Evolutionary conservation across 306 rosid species (phyloP).

Genomic region (Trifolium repens): DNA sequence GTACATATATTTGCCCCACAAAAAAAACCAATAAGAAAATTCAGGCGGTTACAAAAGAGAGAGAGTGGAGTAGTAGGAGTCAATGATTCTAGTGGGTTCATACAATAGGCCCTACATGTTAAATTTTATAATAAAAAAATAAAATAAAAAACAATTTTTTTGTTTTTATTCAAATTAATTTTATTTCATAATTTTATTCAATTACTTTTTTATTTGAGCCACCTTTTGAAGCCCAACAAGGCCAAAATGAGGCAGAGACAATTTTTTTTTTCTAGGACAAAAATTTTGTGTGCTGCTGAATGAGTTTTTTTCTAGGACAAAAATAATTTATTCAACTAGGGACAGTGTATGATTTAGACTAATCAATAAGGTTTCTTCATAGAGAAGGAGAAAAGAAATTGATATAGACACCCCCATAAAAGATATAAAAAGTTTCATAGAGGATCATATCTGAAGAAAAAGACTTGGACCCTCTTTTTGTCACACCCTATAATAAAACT

Average conservation of each 20-base stretch:
- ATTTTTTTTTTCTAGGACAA: constrained; percentile 56
- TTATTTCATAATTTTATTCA: neutral
- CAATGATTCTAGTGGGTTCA: constrained; percentile 85
- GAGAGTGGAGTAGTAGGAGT: constrained; percentile 83
- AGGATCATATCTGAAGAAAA: constrained; percentile 64
- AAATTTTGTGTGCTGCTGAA: constrained; percentile 52
- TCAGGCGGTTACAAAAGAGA: constrained; percentile 79
- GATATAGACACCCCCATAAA: constrained; percentile 57
- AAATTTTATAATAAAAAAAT: neutral
- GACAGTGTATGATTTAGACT: constrained; percentile 50
- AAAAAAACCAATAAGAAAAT: constrained; percentile 63
- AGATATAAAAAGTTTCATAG: constrained; percentile 46
- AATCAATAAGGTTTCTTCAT: constrained; percentile 63
- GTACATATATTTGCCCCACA: constrained; percentile 41
- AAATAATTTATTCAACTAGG: constrained; percentile 44
- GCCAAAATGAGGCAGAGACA: constrained; percentile 48
- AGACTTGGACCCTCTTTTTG: constrained; percentile 55
- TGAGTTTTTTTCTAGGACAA: constrained; percentile 46
- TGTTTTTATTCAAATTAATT: neutral
- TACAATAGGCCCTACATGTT: constrained; percentile 47
- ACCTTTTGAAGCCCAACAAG: constrained; percentile 53
- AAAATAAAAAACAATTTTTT: neutral
- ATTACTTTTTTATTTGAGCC: neutral
- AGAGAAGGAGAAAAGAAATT: constrained; percentile 59
- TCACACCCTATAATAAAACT: constrained; percentile 39